Conservation (phyloP, 805 yeast genomes). For the Metschnikowia chrysomelidarum region DNA sequence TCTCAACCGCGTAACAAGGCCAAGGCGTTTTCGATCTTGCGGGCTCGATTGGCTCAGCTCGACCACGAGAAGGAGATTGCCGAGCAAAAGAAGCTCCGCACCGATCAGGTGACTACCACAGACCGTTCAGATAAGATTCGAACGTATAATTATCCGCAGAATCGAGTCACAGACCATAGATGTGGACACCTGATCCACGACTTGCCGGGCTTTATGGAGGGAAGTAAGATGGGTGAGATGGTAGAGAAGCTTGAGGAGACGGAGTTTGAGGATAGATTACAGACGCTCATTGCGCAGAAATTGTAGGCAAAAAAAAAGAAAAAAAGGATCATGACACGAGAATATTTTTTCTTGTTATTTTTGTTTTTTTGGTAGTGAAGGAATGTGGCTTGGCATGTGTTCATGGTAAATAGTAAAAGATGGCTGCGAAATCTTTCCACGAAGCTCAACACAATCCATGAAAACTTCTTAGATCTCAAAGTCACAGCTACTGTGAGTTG, state of each 20-base stretch:
- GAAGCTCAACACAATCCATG: too few species aligned
- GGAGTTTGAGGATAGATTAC: constrained; percentile 38
- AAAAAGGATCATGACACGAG: too few species aligned
- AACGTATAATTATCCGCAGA: constrained; percentile 91
- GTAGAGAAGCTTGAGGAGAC: constrained; percentile 35
- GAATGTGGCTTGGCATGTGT: too few species aligned
- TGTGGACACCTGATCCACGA: constrained; percentile 81
- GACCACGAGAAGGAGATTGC: constrained; percentile 65
- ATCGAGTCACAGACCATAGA: constrained; percentile 90
- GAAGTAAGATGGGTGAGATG: constrained; percentile 33
- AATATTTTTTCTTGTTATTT: too few species aligned
- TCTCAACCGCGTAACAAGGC: constrained; percentile 95
- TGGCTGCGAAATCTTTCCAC: too few species aligned
- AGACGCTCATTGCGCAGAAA: constrained; percentile 19
- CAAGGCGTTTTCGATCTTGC: constrained; percentile 77
- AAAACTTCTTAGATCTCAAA: too few species aligned
- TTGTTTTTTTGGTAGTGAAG: too few species aligned
- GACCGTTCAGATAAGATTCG: constrained; percentile 91
- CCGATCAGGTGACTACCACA: constrained; percentile 82
- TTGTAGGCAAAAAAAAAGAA: background rate
- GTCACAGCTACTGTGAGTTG: too few species aligned
- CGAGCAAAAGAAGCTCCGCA: constrained; percentile 63
- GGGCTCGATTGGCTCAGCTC: constrained; percentile 80
- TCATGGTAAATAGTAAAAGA: too few species aligned
- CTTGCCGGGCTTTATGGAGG: constrained; percentile 45